A percentile compares a stretch with the other conserved stretches of the same genome.
Evolutionary conservation across 345 rosid species (phyloP).

Genomic region (Eucalyptus caleyi): DNA sequence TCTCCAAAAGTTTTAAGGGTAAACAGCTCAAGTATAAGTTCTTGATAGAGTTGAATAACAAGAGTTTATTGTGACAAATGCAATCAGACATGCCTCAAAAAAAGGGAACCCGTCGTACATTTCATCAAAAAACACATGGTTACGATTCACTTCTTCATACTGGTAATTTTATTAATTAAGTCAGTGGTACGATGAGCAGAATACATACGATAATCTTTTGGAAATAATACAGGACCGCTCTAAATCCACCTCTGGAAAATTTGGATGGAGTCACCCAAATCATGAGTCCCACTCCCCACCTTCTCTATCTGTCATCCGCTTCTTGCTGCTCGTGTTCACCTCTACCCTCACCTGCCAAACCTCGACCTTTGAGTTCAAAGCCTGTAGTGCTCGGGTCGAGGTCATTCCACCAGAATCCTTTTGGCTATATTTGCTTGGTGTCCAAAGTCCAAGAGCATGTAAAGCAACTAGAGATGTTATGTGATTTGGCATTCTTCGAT

Average conservation of each 20-base stretch:
- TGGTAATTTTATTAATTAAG: not conserved
- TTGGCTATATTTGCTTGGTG: not conserved
- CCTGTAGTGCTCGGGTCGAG: not conserved
- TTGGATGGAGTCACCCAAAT: not conserved
- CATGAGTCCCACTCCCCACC: not conserved
- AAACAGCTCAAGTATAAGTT: not conserved
- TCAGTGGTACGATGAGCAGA: not conserved
- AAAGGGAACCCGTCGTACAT: not conserved
- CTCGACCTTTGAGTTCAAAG: not conserved
- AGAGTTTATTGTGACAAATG: not conserved
- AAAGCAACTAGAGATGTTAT: not conserved
- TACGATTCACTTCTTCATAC: not conserved
- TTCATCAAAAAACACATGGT: not conserved
- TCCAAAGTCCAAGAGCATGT: not conserved
- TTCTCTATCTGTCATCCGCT: not conserved
- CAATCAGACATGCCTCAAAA: not conserved
- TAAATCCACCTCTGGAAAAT: not conserved
- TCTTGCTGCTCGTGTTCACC: not conserved
- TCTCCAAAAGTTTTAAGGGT: not conserved
- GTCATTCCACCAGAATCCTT: not conserved
- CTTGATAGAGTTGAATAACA: not conserved
- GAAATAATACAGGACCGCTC: not conserved
- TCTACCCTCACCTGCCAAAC: not conserved
- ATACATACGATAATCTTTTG: not conserved
- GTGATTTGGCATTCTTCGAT: not conserved